Evolutionary conservation across 768 basidiomycete genomes (phyloP).

Genomic region (Rhodocollybia butyracea): DNA sequence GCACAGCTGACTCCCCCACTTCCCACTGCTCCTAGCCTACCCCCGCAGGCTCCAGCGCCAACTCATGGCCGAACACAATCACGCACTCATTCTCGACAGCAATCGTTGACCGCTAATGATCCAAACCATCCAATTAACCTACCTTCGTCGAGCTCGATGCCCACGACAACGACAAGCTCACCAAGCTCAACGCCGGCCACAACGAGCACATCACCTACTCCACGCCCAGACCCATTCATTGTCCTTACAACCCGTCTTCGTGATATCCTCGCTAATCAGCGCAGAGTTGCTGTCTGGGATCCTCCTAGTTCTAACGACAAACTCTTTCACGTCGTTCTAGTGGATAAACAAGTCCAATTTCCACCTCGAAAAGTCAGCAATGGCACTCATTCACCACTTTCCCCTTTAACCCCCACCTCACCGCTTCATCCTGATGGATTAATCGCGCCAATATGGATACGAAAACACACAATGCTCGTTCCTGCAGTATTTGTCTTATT

Average conservation of each 20-base stretch:
- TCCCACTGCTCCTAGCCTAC: no score
- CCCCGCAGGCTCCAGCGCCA: constrained; percentile 7
- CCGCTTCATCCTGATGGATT: constrained; percentile 93
- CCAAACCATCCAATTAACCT: no score
- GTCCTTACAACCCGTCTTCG: constrained; percentile 60
- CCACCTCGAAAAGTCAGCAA: constrained; percentile 77
- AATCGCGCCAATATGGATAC: constrained; percentile 96
- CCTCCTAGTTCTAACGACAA: constrained; percentile 54
- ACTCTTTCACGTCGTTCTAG: constrained; percentile 79
- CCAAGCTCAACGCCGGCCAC: background rate
- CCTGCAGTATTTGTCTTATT: constrained; percentile 95
- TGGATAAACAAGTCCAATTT: constrained; percentile 81
- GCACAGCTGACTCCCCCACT: no score
- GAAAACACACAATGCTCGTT: constrained; percentile 89
- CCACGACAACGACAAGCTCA: background rate
- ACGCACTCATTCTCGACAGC: no score
- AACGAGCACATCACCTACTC: constrained; percentile 20
- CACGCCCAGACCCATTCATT: constrained; percentile 57
- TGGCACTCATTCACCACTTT: constrained; percentile 87
- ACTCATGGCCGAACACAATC: no score
- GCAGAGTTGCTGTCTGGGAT: constrained; percentile 61
- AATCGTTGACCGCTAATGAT: no score
- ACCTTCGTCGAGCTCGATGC: no score
- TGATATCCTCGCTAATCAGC: constrained; percentile 62
- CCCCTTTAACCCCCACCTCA: constrained; percentile 83